Evolutionary conservation across 2,329 filamentous ascomycete species (phyloP).

Genomic region (Epichloe elymi): DNA sequence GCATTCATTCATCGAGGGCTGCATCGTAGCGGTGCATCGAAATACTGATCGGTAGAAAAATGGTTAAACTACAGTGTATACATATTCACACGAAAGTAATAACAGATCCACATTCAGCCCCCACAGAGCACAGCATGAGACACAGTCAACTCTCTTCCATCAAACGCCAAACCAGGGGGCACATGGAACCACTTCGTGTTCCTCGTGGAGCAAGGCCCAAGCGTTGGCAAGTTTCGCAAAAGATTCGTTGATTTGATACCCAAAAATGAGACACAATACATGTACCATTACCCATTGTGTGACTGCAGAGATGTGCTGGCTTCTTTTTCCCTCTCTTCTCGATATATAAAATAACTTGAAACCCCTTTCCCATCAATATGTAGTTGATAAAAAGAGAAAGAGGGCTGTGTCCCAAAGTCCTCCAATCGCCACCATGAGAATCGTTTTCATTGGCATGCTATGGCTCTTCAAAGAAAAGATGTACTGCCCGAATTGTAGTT

Average conservation of each 20-base stretch:
- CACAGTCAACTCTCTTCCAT: background rate
- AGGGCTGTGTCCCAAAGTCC: background rate
- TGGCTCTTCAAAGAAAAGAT: background rate
- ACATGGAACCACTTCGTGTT: background rate
- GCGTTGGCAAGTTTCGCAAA: background rate
- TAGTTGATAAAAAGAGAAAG: background rate
- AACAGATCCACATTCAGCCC: background rate
- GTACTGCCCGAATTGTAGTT: background rate
- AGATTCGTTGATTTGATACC: constrained; percentile 1
- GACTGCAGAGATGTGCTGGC: background rate
- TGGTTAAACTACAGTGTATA: background rate
- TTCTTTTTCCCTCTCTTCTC: background rate
- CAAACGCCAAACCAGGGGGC: background rate
- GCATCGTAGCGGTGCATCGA: too few species aligned
- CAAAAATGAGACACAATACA: background rate
- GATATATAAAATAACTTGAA: background rate
- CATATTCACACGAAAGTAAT: background rate
- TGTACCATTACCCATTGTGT: background rate
- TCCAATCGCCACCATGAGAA: background rate
- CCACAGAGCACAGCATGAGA: background rate
- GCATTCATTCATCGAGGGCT: too few species aligned
- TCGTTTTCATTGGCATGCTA: background rate
- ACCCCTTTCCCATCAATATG: background rate
- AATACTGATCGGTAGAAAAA: background rate
- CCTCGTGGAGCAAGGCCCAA: background rate